A percentile compares a stretch with the other conserved stretches of the same genome.
Evolutionary conservation across 176 grass and related monocot genomes (phyloP).

Genomic region (Oryza australiensis): DNA sequence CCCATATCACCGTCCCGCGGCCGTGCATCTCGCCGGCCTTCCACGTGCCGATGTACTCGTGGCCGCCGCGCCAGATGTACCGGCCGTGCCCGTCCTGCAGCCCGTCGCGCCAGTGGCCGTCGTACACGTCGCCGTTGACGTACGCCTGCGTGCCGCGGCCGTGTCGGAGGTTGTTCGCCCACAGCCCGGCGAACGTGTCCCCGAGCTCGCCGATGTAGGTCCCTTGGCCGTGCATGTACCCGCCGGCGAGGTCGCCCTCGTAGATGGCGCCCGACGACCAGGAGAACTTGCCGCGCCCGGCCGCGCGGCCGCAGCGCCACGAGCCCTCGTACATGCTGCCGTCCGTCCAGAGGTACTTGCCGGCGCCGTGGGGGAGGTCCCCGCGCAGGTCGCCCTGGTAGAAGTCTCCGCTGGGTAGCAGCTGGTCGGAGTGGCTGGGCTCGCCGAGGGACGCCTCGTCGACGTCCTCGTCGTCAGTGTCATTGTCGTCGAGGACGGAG

Average conservation of each 20-base stretch:
- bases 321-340: slow-evolving; percentile 84
- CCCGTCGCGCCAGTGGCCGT: slow-evolving; percentile 72
- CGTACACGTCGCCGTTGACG: slow-evolving; percentile 69
- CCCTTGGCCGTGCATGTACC: neutral
- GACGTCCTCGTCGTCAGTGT: neutral
- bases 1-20: slow-evolving; percentile 60
- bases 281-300: slow-evolving; percentile 73
- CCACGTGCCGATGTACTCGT: slow-evolving; percentile 83
- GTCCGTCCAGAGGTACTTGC: slow-evolving; percentile 80
- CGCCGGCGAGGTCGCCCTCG: slow-evolving; percentile 48
- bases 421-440: slow-evolving; percentile 46
- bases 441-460: slow-evolving; percentile 22
- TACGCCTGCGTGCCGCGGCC: slow-evolving; percentile 74
- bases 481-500: neutral
- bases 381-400: slow-evolving; percentile 56
- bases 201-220: slow-evolving; percentile 48
- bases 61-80: slow-evolving; percentile 75
- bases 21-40: slow-evolving; percentile 67
- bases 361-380: slow-evolving; percentile 51
- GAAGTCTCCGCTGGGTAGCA: slow-evolving; percentile 64
- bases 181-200: slow-evolving; percentile 67
- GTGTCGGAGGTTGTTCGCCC: slow-evolving; percentile 75
- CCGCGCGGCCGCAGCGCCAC: slow-evolving; percentile 57
- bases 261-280: slow-evolving; percentile 78
- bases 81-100: slow-evolving; percentile 66